Evolutionary conservation across 345 rosid genomes (phyloP), one percentile per base, ranked within the genome.

Genomic region (Linum usitatissimum): DNA sequence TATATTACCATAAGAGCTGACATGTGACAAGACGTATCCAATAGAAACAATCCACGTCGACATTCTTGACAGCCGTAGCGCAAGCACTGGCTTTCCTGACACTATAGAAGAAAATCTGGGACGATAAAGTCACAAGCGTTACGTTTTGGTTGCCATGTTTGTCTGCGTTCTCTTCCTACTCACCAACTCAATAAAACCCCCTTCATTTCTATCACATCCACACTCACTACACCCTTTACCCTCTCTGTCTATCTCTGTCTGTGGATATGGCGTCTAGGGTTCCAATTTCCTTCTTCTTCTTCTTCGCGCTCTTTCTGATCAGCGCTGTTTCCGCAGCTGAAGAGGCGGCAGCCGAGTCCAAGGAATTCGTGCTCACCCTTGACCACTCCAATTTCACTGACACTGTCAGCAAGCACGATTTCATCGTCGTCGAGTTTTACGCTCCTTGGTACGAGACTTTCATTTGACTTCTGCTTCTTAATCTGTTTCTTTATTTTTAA

Each of bases 341-440:
- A 19, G 51, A 45, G 51, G 76, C 80, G 51, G 76, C 80, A 63
- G 57, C 71, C 8, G 86, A 72, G 63, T 70, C 83, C 53, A 77
- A 86, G 80, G 94, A 91, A 75, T 83, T 79, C 71, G 97, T 93
- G 21, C 67, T 90, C 71, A 90, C 96, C 5, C 75, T 93, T 31
- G 97, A 86, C 76, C 80, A 80, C 81, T 73, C 99, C 42, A 93
- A 93, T 81, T 90, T 93, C 80, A 71, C 87, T 23, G 97, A 90
- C 17, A 79, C 82, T 18, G 75, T 93, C 68, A 71, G 61, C 77
- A 87, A 88, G 70, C 90, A 83, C 73, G 81, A 93, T 19, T 84
- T 93, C 79, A 66, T 93, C 76, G 96, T 90, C 74, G 96, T 93
- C 36, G 96, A 93, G 68, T 93, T 93, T 74, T 93, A 93, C 76